phyloP scores from a whole-genome alignment of 352 stramenopile species.

The Plasmopara viticola region DNA sequence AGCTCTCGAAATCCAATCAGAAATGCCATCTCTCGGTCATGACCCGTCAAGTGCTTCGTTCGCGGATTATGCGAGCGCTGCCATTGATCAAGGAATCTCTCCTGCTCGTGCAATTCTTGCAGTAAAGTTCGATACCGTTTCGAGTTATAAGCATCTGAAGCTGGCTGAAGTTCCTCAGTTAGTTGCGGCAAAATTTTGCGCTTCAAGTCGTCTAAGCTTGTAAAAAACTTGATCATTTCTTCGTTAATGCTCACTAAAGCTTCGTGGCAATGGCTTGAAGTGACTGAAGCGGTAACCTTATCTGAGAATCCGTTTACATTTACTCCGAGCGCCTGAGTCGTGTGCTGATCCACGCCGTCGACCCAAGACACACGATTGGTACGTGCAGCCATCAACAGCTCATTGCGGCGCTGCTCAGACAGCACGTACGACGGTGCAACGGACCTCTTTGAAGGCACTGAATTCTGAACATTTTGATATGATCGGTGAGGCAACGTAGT shows the following conservation, averaged over 20 bases:
- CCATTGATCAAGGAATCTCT: constrained; percentile 38
- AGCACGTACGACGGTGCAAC: constrained; percentile 40
- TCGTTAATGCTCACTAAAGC: constrained; percentile 38
- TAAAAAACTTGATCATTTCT: constrained; percentile 33
- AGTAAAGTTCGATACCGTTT: constrained; percentile 33
- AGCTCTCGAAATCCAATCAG: constrained; percentile 55
- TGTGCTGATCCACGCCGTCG: constrained; percentile 35
- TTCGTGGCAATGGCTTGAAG: constrained; percentile 30
- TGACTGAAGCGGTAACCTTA: constrained; percentile 1
- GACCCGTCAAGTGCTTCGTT: constrained; percentile 23
- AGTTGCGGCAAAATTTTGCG: constrained; percentile 29
- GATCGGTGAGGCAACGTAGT: not conserved
- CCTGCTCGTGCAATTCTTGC: constrained; percentile 38
- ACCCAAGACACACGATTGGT: constrained; percentile 68
- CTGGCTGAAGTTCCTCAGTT: constrained; percentile 3
- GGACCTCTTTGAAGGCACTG: constrained; percentile 8
- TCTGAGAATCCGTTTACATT: not conserved
- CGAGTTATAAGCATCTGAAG: not conserved
- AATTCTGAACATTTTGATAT: constrained; percentile 7
- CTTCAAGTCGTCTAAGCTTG: constrained; percentile 37
- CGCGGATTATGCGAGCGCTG: constrained; percentile 28
- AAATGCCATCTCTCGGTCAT: constrained; percentile 58
- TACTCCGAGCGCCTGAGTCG: not conserved
- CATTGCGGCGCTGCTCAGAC: constrained; percentile 59
- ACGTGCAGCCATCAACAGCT: constrained; percentile 67